phyloP scores from a whole-genome alignment of 2,329 filamentous ascomycete genomes.

The Aspergillus piperis region DNA sequence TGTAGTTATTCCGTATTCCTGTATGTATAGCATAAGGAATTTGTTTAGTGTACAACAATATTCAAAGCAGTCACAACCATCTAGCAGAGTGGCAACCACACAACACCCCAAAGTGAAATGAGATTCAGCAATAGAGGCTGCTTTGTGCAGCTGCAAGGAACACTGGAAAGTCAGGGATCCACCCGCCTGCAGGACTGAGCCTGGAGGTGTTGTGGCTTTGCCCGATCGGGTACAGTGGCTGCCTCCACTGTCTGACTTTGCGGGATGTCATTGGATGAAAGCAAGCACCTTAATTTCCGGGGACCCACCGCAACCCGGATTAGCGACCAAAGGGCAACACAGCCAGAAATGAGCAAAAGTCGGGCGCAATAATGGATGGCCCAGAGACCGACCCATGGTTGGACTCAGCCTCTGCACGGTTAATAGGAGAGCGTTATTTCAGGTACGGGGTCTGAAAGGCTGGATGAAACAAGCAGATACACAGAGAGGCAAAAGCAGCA shows the following conservation, averaged over 20 bases:
- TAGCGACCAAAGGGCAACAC: background rate
- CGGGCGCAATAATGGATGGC: background rate
- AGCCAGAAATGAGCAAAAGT: background rate
- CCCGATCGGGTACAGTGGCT: background rate
- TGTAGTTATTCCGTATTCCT: too few species aligned
- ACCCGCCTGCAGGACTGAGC: slow-evolving; percentile 1
- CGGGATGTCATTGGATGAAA: background rate
- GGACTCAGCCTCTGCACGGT: background rate
- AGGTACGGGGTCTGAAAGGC: background rate
- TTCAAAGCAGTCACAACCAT: too few species aligned
- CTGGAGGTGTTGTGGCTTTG: background rate
- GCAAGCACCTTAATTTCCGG: slow-evolving; percentile 9
- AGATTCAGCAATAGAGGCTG: background rate
- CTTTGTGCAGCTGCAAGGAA: slow-evolving; percentile 6
- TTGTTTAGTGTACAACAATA: too few species aligned
- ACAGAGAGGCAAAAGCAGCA: too few species aligned
- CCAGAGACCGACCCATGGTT: background rate
- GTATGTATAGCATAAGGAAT: too few species aligned
- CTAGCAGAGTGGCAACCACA: background rate
- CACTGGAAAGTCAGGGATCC: background rate
- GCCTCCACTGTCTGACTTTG: slow-evolving; percentile 1
- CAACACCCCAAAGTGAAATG: background rate
- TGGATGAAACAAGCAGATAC: background rate
- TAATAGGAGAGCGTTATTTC: background rate
- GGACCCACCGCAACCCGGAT: background rate